Conservation (phyloP, 768 basidiomycete genomes). For the Podaxis carcinomalis region DNA sequence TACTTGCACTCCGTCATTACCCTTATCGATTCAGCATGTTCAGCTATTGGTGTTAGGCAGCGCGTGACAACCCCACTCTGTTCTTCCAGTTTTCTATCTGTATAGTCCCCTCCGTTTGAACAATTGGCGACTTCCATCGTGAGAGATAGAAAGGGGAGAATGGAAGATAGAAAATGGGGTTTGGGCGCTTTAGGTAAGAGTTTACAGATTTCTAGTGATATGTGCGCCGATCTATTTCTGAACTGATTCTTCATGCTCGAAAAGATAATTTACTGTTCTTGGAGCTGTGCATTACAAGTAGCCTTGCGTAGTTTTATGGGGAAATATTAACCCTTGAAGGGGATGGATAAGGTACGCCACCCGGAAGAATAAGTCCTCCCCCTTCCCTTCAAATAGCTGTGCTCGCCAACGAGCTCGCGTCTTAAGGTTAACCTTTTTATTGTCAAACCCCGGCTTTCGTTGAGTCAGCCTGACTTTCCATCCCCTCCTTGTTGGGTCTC, state of each 20-base stretch:
- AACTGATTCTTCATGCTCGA: not conserved
- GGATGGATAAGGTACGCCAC: constrained; percentile 8
- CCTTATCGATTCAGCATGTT: not conserved
- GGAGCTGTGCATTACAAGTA: constrained; percentile 2
- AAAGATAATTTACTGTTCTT: not conserved
- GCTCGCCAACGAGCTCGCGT: not conserved
- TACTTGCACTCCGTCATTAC: not conserved
- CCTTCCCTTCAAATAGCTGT: constrained; percentile 12
- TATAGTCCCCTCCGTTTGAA: not conserved
- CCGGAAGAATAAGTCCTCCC: constrained; percentile 7
- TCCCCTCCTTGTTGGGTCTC: not conserved
- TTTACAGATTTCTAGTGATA: not conserved
- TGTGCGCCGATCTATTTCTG: not conserved
- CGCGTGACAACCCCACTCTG: not conserved
- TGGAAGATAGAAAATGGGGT: not conserved
- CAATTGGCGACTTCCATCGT: not conserved
- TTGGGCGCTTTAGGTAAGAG: not conserved
- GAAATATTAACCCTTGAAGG: not conserved
- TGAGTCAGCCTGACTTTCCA: constrained; percentile 5
- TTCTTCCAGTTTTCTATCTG: not conserved
- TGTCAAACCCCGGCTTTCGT: not conserved
- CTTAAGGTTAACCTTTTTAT: not conserved
- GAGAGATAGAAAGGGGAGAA: not conserved
- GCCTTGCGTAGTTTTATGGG: not conserved
- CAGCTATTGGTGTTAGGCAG: not conserved